phyloP scores from a whole-genome alignment of 768 basidiomycete species.

The Lactarius hengduanensis region DNA sequence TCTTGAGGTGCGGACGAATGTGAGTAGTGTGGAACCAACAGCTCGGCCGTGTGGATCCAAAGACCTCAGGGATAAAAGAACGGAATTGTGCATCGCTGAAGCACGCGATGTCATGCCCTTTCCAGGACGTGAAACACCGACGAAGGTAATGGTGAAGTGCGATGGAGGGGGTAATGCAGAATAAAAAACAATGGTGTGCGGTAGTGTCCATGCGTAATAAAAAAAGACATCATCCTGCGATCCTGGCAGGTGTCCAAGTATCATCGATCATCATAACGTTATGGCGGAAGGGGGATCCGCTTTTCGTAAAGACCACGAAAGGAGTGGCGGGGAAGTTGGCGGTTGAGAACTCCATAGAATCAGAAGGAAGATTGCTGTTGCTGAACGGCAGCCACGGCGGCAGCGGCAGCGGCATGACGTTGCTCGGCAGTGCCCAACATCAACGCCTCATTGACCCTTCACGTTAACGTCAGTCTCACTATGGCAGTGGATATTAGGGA shows the following conservation, averaged over 20 bases:
- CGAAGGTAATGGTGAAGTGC: slow-evolving; percentile 12
- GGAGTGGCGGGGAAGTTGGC: slow-evolving; percentile 5
- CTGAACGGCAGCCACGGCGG: slow-evolving; percentile 51
- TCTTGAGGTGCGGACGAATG: slow-evolving; percentile 22
- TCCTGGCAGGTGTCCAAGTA: slow-evolving; percentile 29
- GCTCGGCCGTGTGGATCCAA: slow-evolving; percentile 27
- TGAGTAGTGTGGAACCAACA: slow-evolving; percentile 10
- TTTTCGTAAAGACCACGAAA: slow-evolving; percentile 30
- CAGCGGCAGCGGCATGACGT: slow-evolving; percentile 56
- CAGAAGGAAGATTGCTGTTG: slow-evolving; percentile 45
- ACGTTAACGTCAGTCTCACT: slow-evolving; percentile 11
- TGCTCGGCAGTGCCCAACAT: slow-evolving; percentile 84
- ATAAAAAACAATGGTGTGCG: slow-evolving; percentile 25
- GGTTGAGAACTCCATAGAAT: slow-evolving; percentile 34
- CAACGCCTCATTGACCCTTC: slow-evolving; percentile 80
- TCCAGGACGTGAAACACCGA: slow-evolving; percentile 23
- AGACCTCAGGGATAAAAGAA: slow-evolving; percentile 22
- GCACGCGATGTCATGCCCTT: slow-evolving; percentile 27
- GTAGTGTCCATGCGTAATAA: slow-evolving; percentile 29
- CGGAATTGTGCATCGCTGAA: slow-evolving; percentile 29
- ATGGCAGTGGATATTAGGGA: neutral
- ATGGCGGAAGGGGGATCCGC: slow-evolving; percentile 24
- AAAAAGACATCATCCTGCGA: slow-evolving; percentile 27
- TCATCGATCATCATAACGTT: slow-evolving; percentile 31
- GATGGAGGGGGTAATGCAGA: slow-evolving; percentile 17